A percentile compares a stretch with the other conserved stretches of the same genome.
phyloP scores from a whole-genome alignment of 1,284 basidiomycete genomes.

The Trichosporon ovoides region DNA sequence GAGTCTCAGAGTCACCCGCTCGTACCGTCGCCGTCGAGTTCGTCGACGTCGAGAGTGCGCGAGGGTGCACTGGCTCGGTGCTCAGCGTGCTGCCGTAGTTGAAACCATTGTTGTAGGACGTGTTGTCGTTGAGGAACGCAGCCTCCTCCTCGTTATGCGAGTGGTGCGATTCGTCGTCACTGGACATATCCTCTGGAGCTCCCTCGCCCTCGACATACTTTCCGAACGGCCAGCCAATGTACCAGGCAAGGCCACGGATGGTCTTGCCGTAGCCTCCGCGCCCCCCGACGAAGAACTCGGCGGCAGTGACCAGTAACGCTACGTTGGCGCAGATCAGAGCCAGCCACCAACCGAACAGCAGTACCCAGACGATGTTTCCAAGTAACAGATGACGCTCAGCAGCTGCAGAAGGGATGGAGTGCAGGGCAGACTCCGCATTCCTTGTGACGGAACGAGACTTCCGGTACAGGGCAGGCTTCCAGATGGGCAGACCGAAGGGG shows the following conservation, averaged over 20 bases:
- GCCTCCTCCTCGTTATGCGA: conserved; percentile 14
- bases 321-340: conserved; percentile 65
- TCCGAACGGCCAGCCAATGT: conserved; percentile 96
- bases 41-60: conserved; percentile 12
- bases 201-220: conserved; percentile 93
- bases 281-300: conserved; percentile 55
- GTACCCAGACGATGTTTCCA: conserved; percentile 87
- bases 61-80: neutral
- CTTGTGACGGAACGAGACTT: conserved; percentile 95
- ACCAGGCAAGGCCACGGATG: conserved; percentile 88
- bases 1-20: neutral
- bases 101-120: neutral
- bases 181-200: conserved; percentile 30
- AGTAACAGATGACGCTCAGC: conserved; percentile 84
- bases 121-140: neutral
- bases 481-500: conserved; percentile 97
- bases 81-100: neutral
- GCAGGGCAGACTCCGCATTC: conserved; percentile 89
- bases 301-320: conserved; percentile 64
- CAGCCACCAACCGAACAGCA: conserved; percentile 89
- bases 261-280: conserved; percentile 80
- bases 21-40: conserved; percentile 26
- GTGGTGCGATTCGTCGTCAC: conserved; percentile 8
- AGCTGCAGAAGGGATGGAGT: conserved; percentile 83
- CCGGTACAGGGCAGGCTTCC: conserved; percentile 99